Evolutionary conservation across 371 early-diverging fungal genomes (phyloP), one percentile per base, ranked within the genome.

Genomic region (Mucor sp.): DNA sequence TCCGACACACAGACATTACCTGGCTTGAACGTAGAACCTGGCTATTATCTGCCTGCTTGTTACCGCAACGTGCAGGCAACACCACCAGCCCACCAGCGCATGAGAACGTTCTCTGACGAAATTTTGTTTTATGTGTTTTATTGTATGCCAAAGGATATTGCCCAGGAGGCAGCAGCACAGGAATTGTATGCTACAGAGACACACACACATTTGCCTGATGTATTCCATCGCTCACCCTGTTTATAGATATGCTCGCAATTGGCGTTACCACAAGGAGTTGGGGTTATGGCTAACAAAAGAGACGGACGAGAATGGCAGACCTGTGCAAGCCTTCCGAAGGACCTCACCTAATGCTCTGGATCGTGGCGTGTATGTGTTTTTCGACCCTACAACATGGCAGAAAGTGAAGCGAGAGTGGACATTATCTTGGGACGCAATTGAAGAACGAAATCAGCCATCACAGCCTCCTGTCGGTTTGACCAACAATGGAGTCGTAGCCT

Each of bases 101-200:
- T 97, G 61, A 69, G 82, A 25, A 77, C 85, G 8, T 87, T 94
- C 30, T 79, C 89, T 47, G 98, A 97, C 56, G 97, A 97, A 70
- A 94, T 97, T 8, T 84, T 98, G 59, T 95, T 98, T 71, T 97
- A 96, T 83, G 89, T 96, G 37, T 98, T 98, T 79, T 97, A 98
- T 79, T 87, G 95, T 14, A 86, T 94, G 85, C 95, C 96, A 32
- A 85, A 91, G 55, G 94, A 95, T 63, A 85, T 90, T 62, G 71
- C 94, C 39, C 97, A 97, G 84, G 94, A 95, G 67, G 90, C 90
- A 27, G 96, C 96, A n/a, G 97, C 97, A 27, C 91, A 93, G 60
- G 95, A 96, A 80, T 85, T 98, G 70, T 91, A 78, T 76, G 77
- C 75, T 30, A 8, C 41, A 15, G 41, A 41, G n/a, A n/a, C n/a